Conservation (phyloP, 2,329 filamentous ascomycete genomes). For the Aspergillus calidoustus region DNA sequence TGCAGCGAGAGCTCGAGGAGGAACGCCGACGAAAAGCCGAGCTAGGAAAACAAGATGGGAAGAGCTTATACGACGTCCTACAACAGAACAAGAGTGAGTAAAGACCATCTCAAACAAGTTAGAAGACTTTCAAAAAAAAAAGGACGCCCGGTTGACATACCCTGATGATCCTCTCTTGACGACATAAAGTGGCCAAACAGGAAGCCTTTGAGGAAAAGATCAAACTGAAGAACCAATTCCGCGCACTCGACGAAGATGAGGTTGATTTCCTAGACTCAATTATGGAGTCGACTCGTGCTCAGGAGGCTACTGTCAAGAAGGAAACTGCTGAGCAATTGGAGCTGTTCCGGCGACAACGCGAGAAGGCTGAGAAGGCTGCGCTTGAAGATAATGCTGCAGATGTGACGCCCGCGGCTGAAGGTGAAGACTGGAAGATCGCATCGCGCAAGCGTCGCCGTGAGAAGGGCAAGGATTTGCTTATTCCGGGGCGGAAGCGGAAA, state of each 20-base stretch:
- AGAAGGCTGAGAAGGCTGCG: constrained; percentile 60
- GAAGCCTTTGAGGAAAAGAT: constrained; percentile 58
- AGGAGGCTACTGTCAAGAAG: constrained; percentile 61
- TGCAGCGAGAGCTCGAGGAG: constrained; percentile 52
- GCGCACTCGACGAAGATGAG: constrained; percentile 56
- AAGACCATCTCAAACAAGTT: not conserved
- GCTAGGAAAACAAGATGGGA: constrained; percentile 58
- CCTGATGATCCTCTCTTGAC: constrained; percentile 36
- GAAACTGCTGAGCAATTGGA: constrained; percentile 65
- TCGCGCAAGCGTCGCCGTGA: constrained; percentile 59
- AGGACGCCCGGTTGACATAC: constrained; percentile 42
- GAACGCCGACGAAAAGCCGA: constrained; percentile 51
- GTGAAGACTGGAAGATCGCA: constrained; percentile 55
- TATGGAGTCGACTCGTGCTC: constrained; percentile 59
- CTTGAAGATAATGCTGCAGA: constrained; percentile 43
- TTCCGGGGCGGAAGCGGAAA: constrained; percentile 50
- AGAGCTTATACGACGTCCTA: constrained; percentile 54
- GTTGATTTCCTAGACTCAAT: constrained; percentile 60
- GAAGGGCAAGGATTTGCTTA: constrained; percentile 47
- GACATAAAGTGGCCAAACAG: constrained; percentile 50
- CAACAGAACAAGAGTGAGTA: constrained; percentile 56
- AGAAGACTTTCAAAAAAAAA: not conserved
- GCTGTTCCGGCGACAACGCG: constrained; percentile 62
- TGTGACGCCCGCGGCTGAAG: constrained; percentile 36
- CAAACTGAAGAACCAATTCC: constrained; percentile 56